Conservation (phyloP, 2,329 filamentous ascomycete genomes). For the Huntiella bhutanensis region DNA sequence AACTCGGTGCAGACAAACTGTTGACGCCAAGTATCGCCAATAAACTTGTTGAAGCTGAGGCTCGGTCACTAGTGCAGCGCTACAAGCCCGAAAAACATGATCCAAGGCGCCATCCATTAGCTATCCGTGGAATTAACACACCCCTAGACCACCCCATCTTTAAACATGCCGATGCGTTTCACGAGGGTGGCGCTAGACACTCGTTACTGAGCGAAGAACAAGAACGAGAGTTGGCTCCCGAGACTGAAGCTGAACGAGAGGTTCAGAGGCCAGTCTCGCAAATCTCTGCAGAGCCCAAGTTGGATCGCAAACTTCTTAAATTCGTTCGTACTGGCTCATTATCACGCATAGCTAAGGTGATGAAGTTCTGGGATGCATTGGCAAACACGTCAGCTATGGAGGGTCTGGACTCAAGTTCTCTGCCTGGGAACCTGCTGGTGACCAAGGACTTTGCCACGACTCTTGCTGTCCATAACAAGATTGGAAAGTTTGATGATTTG, state of each 20-base stretch:
- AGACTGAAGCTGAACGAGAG: conserved; percentile 41
- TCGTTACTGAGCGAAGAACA: conserved; percentile 42
- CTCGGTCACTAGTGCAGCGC: conserved; percentile 28
- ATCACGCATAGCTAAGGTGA: conserved; percentile 17
- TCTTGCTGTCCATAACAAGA: conserved; percentile 20
- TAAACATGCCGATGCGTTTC: background rate
- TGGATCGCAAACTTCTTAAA: conserved; percentile 17
- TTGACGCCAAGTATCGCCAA: conserved; percentile 18
- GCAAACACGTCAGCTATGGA: conserved; percentile 21
- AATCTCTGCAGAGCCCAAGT: conserved; percentile 21
- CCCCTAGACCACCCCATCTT: conserved; percentile 1
- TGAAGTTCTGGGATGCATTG: conserved; percentile 28
- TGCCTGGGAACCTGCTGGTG: conserved; percentile 24
- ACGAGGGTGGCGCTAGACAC: background rate
- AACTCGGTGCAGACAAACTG: conserved; percentile 15
- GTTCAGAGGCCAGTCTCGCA: conserved; percentile 27
- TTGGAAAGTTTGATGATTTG: conserved; percentile 18
- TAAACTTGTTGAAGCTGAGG: conserved; percentile 36
- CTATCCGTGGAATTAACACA: background rate
- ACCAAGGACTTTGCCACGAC: conserved; percentile 29
- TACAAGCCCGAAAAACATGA: conserved; percentile 24
- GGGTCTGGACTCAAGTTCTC: conserved; percentile 18
- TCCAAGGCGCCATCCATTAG: no score
- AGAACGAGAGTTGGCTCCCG: conserved; percentile 46
- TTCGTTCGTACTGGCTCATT: conserved; percentile 24